phyloP scores from a whole-genome alignment of 371 early-diverging fungal genomes.

The Rhizopus microsporus region DNA sequence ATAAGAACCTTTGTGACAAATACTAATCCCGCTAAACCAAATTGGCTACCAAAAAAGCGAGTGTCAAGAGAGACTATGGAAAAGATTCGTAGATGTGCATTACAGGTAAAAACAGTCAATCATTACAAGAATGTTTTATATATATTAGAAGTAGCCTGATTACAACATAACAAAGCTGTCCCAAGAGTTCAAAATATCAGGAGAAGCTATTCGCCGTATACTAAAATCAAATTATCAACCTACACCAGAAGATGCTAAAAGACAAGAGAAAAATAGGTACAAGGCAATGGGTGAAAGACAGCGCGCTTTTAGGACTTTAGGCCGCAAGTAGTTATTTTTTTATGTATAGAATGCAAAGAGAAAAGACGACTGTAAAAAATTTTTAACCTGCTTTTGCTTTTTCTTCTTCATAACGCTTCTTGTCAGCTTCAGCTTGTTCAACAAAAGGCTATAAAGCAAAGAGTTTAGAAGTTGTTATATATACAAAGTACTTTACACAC shows the following conservation, averaged over 20 bases:
- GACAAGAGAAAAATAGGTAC: slow-evolving; percentile 42
- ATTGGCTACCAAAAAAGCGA: slow-evolving; percentile 38
- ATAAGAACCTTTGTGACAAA: neutral
- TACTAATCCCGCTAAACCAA: neutral
- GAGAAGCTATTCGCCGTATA: slow-evolving; percentile 40
- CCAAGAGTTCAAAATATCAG: slow-evolving; percentile 34
- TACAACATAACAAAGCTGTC: slow-evolving; percentile 25
- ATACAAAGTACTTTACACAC: slow-evolving; percentile 16
- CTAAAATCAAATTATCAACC: slow-evolving; percentile 40
- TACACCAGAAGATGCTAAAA: slow-evolving; percentile 19
- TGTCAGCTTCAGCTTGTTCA: slow-evolving; percentile 62
- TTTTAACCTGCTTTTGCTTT: slow-evolving; percentile 39
- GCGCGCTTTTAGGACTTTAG: slow-evolving; percentile 14
- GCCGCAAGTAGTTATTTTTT: neutral
- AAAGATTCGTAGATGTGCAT: slow-evolving; percentile 28
- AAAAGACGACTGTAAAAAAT: too few relatives aligned
- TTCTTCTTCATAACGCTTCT: slow-evolving; percentile 75
- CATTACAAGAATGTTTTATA: neutral
- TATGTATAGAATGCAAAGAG: too few relatives aligned
- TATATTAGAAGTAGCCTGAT: slow-evolving; percentile 31
- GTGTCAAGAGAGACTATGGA: slow-evolving; percentile 42
- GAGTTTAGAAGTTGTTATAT: slow-evolving; percentile 3
- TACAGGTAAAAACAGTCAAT: slow-evolving; percentile 18
- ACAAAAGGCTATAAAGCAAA: slow-evolving; percentile 45
- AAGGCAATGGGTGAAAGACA: slow-evolving; percentile 38